Base-by-base conservation (phyloP, 2,329 filamentous ascomycete species). In the Lachnellula suecica region DNA sequence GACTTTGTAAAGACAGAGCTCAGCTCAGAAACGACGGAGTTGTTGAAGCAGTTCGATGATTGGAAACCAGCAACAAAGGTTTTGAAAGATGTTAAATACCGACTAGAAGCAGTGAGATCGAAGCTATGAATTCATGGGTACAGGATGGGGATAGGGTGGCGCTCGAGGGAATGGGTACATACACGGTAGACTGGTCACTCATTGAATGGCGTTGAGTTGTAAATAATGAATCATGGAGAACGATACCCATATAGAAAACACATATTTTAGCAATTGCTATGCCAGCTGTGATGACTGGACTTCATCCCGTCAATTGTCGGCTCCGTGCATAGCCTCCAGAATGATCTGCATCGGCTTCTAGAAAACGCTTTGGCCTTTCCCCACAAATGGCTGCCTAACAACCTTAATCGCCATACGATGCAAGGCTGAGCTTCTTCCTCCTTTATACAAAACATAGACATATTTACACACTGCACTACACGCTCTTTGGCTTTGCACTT, bases 41-140 rank as follows among this genome's bases (percentile, higher is more conserved):
- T 99, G 46, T 74, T 99, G n/a, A 78, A 77, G 54, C 85, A 96
- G 69, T 99, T 97, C 70, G 92, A 97, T 68, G 84, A 89, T 48
- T 99, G 94, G 94, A 92, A 88, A 66, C 94, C 94, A 1, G 79
- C 78, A 0, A 96, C 86, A 7, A 99, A 97, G 74, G 89, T 89
- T 40, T 73, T 99, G 52, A 96, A 94, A 72, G 94, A 99, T 71
- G 92, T 99, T 43, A 96, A 96, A 71, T 97, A 95, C 71, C 80
- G 94, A 56, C 76, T 99, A 19, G 94, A 97, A 72, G 93, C 88
- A 2, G 89, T 99, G 41, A 82, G 90, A 64, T 96, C 91, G 44
- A 95, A 91, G 72, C 74, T 97, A 58, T 69, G 52, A 52, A 19
- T 25, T 63, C 10, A 19, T 49, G 24, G 44, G 15, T 15, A 45